phyloP scores from a whole-genome alignment of 2,329 filamentous ascomycete species.

The Sphaerulina musiva region DNA sequence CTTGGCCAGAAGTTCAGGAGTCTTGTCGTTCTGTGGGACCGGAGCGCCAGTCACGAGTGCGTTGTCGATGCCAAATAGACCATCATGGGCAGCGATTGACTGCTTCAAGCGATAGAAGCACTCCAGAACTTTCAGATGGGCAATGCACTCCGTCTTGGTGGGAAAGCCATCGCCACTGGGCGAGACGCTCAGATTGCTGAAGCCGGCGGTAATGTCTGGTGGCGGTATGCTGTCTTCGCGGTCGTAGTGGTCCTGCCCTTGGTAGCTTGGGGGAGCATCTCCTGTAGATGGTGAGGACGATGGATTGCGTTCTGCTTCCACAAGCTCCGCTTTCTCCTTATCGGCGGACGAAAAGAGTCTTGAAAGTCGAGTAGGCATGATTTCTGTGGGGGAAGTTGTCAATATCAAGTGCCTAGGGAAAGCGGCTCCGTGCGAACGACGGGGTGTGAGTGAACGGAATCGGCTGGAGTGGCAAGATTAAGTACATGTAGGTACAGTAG shows the following conservation, averaged over 20 bases:
- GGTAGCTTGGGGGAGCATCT: slow-evolving; percentile 21
- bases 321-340: slow-evolving; percentile 30
- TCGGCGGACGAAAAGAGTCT: slow-evolving; percentile 24
- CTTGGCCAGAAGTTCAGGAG: slow-evolving; percentile 39
- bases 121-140: slow-evolving; percentile 66
- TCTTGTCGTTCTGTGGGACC: slow-evolving; percentile 31
- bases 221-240: slow-evolving; percentile 21
- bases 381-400: slow-evolving; percentile 1
- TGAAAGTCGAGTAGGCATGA: slow-evolving; percentile 28
- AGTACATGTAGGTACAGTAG: neutral
- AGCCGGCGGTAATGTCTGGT: slow-evolving; percentile 29
- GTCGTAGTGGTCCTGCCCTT: slow-evolving; percentile 22
- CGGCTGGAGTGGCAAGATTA: neutral
- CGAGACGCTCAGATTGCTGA: slow-evolving; percentile 31
- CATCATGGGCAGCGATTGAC: slow-evolving; percentile 58
- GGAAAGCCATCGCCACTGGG: slow-evolving; percentile 32
- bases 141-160: slow-evolving; percentile 55
- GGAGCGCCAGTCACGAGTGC: slow-evolving; percentile 25
- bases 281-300: slow-evolving; percentile 15
- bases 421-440: neutral
- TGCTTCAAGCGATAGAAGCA: slow-evolving; percentile 62
- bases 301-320: slow-evolving; percentile 18
- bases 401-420: neutral
- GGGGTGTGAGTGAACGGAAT: neutral
- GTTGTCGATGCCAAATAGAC: slow-evolving; percentile 56